Base-by-base conservation (phyloP, 495 filamentous ascomycete genomes). In the Neurospora sublineolata region DNA sequence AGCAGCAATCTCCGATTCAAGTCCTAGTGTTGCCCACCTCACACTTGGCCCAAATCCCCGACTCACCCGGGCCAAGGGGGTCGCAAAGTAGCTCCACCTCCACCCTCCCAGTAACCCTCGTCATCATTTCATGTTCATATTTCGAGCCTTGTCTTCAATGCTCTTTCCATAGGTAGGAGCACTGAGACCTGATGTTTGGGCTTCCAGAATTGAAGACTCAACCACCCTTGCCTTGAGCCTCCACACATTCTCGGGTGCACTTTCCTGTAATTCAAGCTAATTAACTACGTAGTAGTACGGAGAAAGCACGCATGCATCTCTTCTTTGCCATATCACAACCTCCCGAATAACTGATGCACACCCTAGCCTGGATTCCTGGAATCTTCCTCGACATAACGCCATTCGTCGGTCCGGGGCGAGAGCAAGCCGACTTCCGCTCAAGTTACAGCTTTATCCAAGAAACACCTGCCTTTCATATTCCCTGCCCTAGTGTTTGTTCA, bases 1-100 rank as follows among this genome's bases (percentile, higher is more conserved):
- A 7, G 84, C 80, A 20, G 81, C 76, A 38, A 83, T 76, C 71
- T 86, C 84, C 1, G 83, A 75, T 36, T 36, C 5, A 36, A 36
- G 5, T 6, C 33, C 52, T 60, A 36, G 23, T 30, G 52, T 64
- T 30, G 27, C 52, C 23, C 12, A 9, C 52, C 52, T 18, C 52
- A 6, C 14, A 64, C 27, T 18, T 64, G 4, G 3, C 27, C 27
- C 52, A 33, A 27, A 9, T 64, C 12, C 52, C 52, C 14, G 27
- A 27, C 27, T 27, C 52, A 6, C 52, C 52, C 14, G 27, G 52
- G 27, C 23, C 52, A 14, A 1, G 52, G 27, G 14, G 52, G 2
- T 18, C 27, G 52, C 27, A 64, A 64, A 64, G 52, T 33, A 64
- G 52, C 52, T 64, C 52, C 52, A 64, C 30, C 14, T 64, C 52